Conservation (phyloP, 2,329 filamentous ascomycete species). For the Didymella segeticola region DNA sequence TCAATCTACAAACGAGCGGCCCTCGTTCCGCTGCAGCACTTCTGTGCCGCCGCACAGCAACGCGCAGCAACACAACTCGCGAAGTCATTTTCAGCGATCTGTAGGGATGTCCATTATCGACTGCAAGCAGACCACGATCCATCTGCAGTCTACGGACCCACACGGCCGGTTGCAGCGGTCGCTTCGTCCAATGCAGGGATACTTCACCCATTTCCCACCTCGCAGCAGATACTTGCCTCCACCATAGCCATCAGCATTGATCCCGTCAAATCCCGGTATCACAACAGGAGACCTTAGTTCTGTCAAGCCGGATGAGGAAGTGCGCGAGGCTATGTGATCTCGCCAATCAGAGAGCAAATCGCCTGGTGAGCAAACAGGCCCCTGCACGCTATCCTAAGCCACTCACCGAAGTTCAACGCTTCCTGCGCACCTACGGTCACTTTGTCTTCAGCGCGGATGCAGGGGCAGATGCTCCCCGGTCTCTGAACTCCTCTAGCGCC, state of each 20-base stretch:
- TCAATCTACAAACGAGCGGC: background rate
- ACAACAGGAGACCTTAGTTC: constrained; percentile 8
- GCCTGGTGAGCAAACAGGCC: constrained; percentile 24
- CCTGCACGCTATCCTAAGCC: constrained; percentile 36
- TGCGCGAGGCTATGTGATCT: constrained; percentile 26
- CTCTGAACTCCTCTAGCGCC: constrained; percentile 31
- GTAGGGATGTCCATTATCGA: constrained; percentile 9
- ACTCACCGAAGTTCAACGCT: constrained; percentile 31
- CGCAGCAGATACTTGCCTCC: constrained; percentile 6
- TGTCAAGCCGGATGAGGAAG: constrained; percentile 25
- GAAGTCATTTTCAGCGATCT: background rate
- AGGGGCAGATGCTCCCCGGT: constrained; percentile 39
- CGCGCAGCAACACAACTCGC: background rate
- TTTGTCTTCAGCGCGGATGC: constrained; percentile 37
- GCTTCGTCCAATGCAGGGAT: constrained; percentile 22
- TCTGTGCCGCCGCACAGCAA: background rate
- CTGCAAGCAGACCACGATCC: constrained; percentile 18
- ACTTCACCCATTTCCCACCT: constrained; percentile 9
- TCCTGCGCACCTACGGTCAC: constrained; percentile 27
- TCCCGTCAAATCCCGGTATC: constrained; percentile 25
- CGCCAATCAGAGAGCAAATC: constrained; percentile 46
- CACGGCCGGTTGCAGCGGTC: constrained; percentile 2
- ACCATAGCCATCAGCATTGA: constrained; percentile 14
- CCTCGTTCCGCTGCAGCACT: background rate
- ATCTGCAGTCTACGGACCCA: constrained; percentile 1